Percentiles rank a stretch among this genome's conserved stretches.
phyloP scores from a whole-genome alignment of 169 alveolate genomes.

The Eimeria necatrix region DNA sequence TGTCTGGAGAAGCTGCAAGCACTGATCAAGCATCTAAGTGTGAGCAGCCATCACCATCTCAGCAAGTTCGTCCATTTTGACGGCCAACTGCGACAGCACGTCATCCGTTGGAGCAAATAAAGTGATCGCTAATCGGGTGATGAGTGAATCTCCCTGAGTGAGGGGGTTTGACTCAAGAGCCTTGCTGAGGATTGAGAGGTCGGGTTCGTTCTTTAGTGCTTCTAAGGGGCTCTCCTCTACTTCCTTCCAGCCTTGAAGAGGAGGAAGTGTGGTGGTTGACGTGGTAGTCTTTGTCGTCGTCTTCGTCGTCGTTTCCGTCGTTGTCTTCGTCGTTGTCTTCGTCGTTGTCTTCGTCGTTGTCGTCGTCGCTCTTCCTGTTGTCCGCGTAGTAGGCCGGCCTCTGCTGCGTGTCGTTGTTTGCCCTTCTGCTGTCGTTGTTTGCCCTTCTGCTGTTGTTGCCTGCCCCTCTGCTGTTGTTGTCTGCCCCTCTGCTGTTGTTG shows the following conservation, averaged over 20 bases:
- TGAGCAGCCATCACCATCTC: not conserved
- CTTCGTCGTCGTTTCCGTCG: not conserved
- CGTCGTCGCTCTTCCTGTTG: not conserved
- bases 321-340: not conserved
- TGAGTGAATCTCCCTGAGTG: slow-evolving; percentile 39
- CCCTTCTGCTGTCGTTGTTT: not conserved
- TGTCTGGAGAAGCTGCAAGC: too few relatives aligned
- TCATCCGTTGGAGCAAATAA: slow-evolving; percentile 61
- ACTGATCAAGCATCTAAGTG: too few relatives aligned
- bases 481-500: not conserved
- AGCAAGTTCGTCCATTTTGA: slow-evolving; percentile 26
- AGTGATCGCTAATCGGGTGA: slow-evolving; percentile 61
- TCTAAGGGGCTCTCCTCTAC: slow-evolving; percentile 44
- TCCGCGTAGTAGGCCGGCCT: not conserved
- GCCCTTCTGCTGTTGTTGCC: not conserved
- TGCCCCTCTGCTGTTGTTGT: not conserved
- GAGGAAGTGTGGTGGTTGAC: not conserved
- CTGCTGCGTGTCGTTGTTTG: not conserved
- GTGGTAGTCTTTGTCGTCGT: not conserved
- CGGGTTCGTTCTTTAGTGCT: slow-evolving; percentile 50
- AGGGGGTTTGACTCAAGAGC: slow-evolving; percentile 42
- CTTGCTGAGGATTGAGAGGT: slow-evolving; percentile 31
- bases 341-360: not conserved
- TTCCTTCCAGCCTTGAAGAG: slow-evolving; percentile 53
- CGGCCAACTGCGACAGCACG: not conserved